phyloP scores from a whole-genome alignment of 208 protist genomes.

The Tritrichomonas musculus region DNA sequence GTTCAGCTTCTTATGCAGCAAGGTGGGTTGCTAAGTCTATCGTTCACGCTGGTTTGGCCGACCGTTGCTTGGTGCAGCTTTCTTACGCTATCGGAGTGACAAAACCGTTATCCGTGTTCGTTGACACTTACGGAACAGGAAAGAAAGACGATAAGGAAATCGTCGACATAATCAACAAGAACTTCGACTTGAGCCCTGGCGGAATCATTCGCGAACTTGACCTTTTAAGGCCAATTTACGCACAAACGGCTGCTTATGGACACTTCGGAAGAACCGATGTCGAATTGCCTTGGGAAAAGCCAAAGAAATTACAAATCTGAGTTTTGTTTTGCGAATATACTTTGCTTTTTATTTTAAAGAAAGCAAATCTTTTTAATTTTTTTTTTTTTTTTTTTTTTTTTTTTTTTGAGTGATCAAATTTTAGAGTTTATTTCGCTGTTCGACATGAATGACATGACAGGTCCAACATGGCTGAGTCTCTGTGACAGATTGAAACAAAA shows the following conservation, averaged over 20 bases:
- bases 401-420: too few relatives aligned
- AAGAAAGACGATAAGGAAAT: slow-evolving; percentile 57
- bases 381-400: too few relatives aligned
- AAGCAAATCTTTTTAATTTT: too few relatives aligned
- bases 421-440: too few relatives aligned
- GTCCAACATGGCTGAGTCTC: too few relatives aligned
- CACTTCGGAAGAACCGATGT: slow-evolving; percentile 93
- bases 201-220: slow-evolving; percentile 87
- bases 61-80: slow-evolving; percentile 89
- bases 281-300: slow-evolving; percentile 94
- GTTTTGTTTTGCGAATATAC: too few relatives aligned
- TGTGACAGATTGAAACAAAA: too few relatives aligned
- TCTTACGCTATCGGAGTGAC: slow-evolving; percentile 97
- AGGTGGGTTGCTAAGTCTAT: slow-evolving; percentile 98
- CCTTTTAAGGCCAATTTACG: slow-evolving; percentile 87
- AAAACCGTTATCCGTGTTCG: slow-evolving; percentile 71
- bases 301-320: slow-evolving; percentile 70
- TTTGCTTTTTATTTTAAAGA: too few relatives aligned
- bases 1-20: slow-evolving; percentile 94
- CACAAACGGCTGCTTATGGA: slow-evolving; percentile 86
- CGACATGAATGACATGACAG: too few relatives aligned
- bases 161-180: slow-evolving; percentile 81
- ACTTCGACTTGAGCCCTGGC: slow-evolving; percentile 95
- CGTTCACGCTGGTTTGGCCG: slow-evolving; percentile 76
- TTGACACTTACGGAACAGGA: slow-evolving; percentile 94